Conservation (phyloP, 805 yeast species). For the Hanseniaspora lachancei region DNA sequence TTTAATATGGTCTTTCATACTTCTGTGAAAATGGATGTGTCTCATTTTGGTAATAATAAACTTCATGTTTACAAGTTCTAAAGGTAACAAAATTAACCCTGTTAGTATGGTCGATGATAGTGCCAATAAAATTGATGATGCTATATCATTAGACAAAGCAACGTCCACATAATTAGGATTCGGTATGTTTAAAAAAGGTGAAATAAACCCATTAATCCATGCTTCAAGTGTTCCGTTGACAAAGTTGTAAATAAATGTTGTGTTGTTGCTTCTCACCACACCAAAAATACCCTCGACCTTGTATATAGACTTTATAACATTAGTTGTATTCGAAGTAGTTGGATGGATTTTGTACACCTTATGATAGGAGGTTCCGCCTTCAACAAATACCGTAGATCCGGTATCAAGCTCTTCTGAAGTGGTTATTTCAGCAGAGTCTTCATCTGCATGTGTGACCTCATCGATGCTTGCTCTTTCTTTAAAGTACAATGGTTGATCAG, state of each 20-base stretch:
- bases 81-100: slow-evolving; percentile 60
- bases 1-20: slow-evolving; percentile 56
- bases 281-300: slow-evolving; percentile 64
- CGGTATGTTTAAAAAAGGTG: slow-evolving; percentile 70
- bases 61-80: slow-evolving; percentile 68
- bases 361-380: neutral
- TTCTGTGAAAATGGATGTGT: slow-evolving; percentile 33
- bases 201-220: slow-evolving; percentile 79
- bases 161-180: slow-evolving; percentile 80
- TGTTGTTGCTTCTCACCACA: slow-evolving; percentile 59
- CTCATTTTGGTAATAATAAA: slow-evolving; percentile 44
- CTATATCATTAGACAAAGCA: slow-evolving; percentile 66
- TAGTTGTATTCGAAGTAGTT: slow-evolving; percentile 46
- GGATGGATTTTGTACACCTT: slow-evolving; percentile 36
- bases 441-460: slow-evolving; percentile 31
- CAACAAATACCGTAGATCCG: slow-evolving; percentile 2
- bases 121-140: slow-evolving; percentile 51
- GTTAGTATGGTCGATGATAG: slow-evolving; percentile 61
- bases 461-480: slow-evolving; percentile 11
- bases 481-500: neutral
- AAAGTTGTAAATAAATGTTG: slow-evolving; percentile 67
- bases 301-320: slow-evolving; percentile 48
- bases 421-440: slow-evolving; percentile 31
- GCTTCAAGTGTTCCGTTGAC: slow-evolving; percentile 68
- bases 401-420: neutral